Conservation (phyloP, 768 basidiomycete genomes). For the Termitomyces eurrhizus region DNA sequence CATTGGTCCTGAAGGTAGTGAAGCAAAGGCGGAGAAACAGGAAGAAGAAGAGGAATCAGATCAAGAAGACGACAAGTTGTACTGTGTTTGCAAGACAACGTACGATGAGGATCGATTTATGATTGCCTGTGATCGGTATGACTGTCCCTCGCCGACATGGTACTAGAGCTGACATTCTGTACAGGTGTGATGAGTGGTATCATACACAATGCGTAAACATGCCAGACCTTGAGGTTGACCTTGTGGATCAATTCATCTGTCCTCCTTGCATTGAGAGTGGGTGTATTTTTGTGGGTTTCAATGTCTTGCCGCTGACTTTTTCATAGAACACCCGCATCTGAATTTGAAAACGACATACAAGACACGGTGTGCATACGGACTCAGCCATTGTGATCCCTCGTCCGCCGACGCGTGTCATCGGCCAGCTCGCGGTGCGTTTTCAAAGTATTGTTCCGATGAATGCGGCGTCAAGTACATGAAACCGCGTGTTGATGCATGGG, state of each 20-base stretch:
- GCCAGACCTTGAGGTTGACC: slow-evolving; percentile 76
- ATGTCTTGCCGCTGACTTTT: slow-evolving; percentile 1
- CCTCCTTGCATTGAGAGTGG: slow-evolving; percentile 73
- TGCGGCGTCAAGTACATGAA: slow-evolving; percentile 79
- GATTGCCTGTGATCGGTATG: slow-evolving; percentile 92
- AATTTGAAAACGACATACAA: slow-evolving; percentile 75
- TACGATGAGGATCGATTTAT: slow-evolving; percentile 88
- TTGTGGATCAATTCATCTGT: slow-evolving; percentile 92
- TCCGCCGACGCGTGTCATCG: slow-evolving; percentile 73
- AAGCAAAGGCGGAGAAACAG: slow-evolving; percentile 34
- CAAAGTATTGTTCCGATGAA: slow-evolving; percentile 89
- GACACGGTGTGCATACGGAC: slow-evolving; percentile 68
- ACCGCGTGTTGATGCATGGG: slow-evolving; percentile 56
- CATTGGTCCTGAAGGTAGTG: slow-evolving; percentile 33
- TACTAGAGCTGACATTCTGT: not conserved
- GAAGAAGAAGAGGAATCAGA: slow-evolving; percentile 47
- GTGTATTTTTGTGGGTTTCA: slow-evolving; percentile 23
- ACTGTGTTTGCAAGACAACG: slow-evolving; percentile 83
- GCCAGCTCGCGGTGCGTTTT: slow-evolving; percentile 76
- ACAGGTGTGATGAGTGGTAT: slow-evolving; percentile 93
- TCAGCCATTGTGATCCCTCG: slow-evolving; percentile 56
- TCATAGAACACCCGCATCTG: slow-evolving; percentile 54
- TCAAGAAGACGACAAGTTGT: slow-evolving; percentile 68
- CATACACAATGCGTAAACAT: slow-evolving; percentile 83
- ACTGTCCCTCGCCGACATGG: slow-evolving; percentile 9